phyloP scores from a whole-genome alignment of 2,329 filamentous ascomycete genomes.

The Tolypocladium paradoxum region DNA sequence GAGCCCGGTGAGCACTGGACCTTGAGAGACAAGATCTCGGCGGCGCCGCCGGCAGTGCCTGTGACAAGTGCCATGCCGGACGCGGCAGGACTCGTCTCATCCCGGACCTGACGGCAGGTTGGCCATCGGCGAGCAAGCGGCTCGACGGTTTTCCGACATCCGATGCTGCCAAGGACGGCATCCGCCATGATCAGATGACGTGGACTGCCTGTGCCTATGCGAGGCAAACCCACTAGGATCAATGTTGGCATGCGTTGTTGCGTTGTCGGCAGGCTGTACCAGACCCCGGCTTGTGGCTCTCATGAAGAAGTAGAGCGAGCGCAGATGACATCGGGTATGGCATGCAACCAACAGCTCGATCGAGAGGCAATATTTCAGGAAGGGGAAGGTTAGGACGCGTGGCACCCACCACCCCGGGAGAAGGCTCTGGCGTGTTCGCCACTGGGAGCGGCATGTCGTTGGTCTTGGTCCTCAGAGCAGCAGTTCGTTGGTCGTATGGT shows the following conservation, averaged over 20 bases:
- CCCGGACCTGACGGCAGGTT: neutral
- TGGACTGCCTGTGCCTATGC: neutral
- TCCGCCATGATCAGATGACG: neutral
- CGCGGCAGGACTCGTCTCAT: neutral
- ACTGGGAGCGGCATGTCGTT: neutral
- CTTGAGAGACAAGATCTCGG: conserved; percentile 20
- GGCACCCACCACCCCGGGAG: neutral
- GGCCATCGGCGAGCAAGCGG: neutral
- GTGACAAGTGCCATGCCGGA: conserved; percentile 4
- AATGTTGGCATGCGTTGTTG: neutral
- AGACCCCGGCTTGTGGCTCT: neutral
- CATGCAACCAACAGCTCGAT: neutral
- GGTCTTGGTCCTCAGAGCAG: neutral
- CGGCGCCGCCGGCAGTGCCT: conserved; percentile 7
- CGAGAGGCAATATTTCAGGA: neutral
- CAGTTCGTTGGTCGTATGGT: neutral
- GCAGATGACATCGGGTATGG: neutral
- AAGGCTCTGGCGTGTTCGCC: neutral
- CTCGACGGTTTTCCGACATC: neutral
- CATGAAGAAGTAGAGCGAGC: neutral
- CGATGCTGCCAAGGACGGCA: neutral
- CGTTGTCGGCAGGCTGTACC: neutral
- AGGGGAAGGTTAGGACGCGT: neutral
- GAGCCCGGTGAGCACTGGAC: conserved; percentile 27
- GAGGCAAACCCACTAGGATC: neutral